A percentile compares a stretch with the other conserved stretches of the same genome.
Conservation (phyloP, 306 rosid genomes). For the Prunus padus region DNA sequence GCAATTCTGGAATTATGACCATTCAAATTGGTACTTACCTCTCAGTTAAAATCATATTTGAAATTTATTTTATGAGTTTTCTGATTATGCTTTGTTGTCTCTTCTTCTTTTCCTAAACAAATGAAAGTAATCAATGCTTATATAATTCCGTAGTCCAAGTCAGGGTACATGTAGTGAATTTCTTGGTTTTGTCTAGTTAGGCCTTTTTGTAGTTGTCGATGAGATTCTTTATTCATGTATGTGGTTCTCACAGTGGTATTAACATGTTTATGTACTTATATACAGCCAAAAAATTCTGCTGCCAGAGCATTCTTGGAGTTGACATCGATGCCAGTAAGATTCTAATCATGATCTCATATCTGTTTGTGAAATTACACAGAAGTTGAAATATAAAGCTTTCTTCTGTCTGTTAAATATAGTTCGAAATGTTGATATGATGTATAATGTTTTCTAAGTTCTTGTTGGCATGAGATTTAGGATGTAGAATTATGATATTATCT, state of each 20-base stretch:
- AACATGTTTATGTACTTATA: not conserved
- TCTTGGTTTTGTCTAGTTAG: not conserved
- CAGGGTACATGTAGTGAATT: not conserved
- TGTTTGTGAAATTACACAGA: constrained; percentile 1
- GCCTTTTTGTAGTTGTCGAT: not conserved
- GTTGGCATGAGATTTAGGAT: not conserved
- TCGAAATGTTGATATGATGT: not conserved
- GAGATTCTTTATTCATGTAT: not conserved
- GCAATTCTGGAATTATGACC: constrained; percentile 76
- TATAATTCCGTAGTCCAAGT: not conserved
- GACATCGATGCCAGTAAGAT: constrained; percentile 86
- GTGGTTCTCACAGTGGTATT: constrained; percentile 15
- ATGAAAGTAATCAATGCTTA: not conserved
- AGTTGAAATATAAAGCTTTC: constrained; percentile 5
- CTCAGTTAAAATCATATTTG: not conserved
- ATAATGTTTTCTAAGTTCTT: not conserved
- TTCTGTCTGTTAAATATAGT: not conserved
- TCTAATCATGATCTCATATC: constrained; percentile 19
- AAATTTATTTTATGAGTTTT: not conserved
- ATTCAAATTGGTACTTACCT: constrained; percentile 62
- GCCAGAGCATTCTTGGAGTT: constrained; percentile 79
- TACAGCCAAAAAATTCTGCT: constrained; percentile 73
- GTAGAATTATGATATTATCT: not conserved
- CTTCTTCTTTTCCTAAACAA: not conserved
- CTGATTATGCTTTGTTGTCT: not conserved